Evolutionary conservation across 495 filamentous ascomycete genomes (phyloP), one percentile per base, ranked within the genome.

Genomic region (Lophiostoma macrostomum): DNA sequence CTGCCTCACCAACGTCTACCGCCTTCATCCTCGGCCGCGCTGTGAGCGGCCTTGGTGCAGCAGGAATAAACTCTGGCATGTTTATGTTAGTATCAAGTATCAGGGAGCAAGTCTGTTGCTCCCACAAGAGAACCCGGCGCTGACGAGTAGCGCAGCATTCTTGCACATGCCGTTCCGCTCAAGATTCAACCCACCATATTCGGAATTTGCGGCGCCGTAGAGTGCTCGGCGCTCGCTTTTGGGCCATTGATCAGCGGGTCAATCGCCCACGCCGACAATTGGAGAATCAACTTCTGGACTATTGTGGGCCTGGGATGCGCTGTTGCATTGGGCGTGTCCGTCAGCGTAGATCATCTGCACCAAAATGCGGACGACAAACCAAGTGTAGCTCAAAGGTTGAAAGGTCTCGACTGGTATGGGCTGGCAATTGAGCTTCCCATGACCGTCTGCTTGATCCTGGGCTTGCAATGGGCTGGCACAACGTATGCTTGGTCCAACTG

Each of bases 401-500:
- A 57, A n/a, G 5, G 25, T 1, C 47, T 62, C 12, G 58, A 62
- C 35, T 36, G 29, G 12, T 2, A 48, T 13, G 58, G 58, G 11
- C 2, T 35, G 13, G 12, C 45, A 0, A 36, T 58, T 35, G 36
- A 57, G 16, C 25, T 42, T n/a, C 37, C 53, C 6, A 43, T 53
- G 24, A 52, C 58, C 19, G 19, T 58, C 14, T 57, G 53, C 45
- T 39, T 64, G 8, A 35, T 64, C 18, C 51, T 64, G 0, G 56
- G 56, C 12, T 45, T 60, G 11, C 60, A 64, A 35, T 64, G 60
- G 60, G 88, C 87, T 34, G 89, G 88, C 6, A 74, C 76, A 0
- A 77, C 69, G 24, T 88, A 90, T 55, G 47, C 69, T 0, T 94
- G 88, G 88, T 62, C 51, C 35, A 74, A 74, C 52, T 78, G 74